Base-by-base conservation (phyloP, 2,329 filamentous ascomycete species). In the Dothidotthia symphoricarpi region DNA sequence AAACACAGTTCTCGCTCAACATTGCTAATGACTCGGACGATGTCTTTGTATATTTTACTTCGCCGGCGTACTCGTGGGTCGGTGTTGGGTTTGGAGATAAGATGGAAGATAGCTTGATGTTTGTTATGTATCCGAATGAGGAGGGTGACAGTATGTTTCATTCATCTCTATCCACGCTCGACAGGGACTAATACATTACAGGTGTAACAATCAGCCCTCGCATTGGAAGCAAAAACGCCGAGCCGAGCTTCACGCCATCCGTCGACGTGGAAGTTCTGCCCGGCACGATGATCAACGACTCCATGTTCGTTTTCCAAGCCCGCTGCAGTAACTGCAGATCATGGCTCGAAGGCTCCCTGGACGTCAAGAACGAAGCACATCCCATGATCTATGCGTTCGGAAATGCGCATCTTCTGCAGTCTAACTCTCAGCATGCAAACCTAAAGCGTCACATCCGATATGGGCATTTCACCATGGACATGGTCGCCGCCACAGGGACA, bases 361-460 rank as follows among this genome's bases (percentile, higher is more conserved):
- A 71, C 39, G 35, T 51, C 1, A 57, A 51, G 5, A 59, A 53
- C 25, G 49, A 45, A 0, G 24, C 47, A 0, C 63, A 69, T 16
- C 65, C 67, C 1, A 70, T 71, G 60, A 66, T 71, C 16, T 72
- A 67, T 40, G 69, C 69, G 3, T 64, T 72, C 6, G 69, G 69
- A 2, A 57, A 61, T 6, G 54, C 50, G 5, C 56, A 61, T 8
- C 28, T 34, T 1, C 25, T 55, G 33, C 55, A 41, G 37, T 69
- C 48, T 11, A 44, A 68, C 32, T 53, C 60, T 1, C 49, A 30
- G 2, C 49, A 58, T 19, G 68, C 69, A 0, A 47, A 55, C 17
- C 52, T 72, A n/a, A 52, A 58, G 24, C 52, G 66, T 0, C 69
- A 72, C 39, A 40, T 57, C 11, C 47, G 54, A n/a, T 69, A 68